Evolutionary conservation across 306 rosid genomes (phyloP).

Genomic region (Canavalia ensiformis): DNA sequence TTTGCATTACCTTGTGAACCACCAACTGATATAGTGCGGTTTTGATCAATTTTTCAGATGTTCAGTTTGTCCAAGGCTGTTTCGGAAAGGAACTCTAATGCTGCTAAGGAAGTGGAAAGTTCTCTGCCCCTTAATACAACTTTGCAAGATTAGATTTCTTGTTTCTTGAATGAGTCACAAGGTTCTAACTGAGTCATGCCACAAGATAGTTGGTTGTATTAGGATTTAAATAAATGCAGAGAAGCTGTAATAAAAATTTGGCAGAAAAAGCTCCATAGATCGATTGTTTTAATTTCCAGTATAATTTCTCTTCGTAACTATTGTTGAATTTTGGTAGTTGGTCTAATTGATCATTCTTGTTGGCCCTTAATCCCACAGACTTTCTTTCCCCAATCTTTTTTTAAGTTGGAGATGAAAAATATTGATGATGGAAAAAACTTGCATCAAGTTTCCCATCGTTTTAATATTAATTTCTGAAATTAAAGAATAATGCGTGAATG

Average conservation of each 20-base stretch:
- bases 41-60: conserved; percentile 66
- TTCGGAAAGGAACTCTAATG: conserved; percentile 62
- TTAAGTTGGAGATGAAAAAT: no score
- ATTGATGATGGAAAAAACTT: no score
- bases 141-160: conserved; percentile 57
- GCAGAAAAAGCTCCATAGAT: no score
- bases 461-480: no score
- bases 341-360: no score
- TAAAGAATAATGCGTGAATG: no score
- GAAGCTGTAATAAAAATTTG: background rate
- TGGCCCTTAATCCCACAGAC: no score
- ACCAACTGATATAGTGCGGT: conserved; percentile 6
- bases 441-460: no score
- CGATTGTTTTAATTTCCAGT: no score
- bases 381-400: no score
- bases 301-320: no score
- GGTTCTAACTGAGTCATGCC: background rate
- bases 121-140: conserved; percentile 73
- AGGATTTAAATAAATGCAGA: conserved; percentile 1
- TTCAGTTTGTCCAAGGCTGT: conserved; percentile 86
- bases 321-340: no score
- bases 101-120: conserved; percentile 78
- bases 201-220: background rate
- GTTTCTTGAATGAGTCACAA: background rate
- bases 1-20: background rate